Evolutionary conservation across 805 yeast genomes (phyloP), one percentile per base, ranked within the genome.

Genomic region (Ogataea thermomethanolica): DNA sequence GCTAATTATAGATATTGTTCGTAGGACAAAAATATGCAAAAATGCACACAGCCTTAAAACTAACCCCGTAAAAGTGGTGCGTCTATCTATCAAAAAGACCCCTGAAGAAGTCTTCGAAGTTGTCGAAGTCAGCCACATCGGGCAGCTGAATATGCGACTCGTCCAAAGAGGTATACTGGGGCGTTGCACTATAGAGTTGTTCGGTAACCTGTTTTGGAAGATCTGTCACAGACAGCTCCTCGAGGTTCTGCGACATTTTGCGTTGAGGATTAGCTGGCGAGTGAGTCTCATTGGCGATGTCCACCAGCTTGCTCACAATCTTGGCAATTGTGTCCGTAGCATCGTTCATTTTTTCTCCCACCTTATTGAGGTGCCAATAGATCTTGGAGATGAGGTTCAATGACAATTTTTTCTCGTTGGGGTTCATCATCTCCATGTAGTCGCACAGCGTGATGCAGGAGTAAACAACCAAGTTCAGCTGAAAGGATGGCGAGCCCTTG

Each of bases 301-400:
- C 78, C 21, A 76, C 74, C 21, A 78, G 56, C 21, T 71, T 66
- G 48, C 70, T 71, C 34, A 78, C 71, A 34, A 78, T 73, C 37
- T 69, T 69, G 2, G 81, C 81, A 27, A 78, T 78, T 5, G 79
- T 75, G 41, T 74, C 79, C 0, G 81, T 76, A 3, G 79, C 79
- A 52, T 77, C 82, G 47, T 75, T 76, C 50, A 68, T 66, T 41
- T 69, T 69, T 43, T 75, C 79, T 2, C 82, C 82, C 44, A 75
- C 70, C 22, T 74, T 69, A 44, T 73, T 76, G 45, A 78, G 56
- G 46, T 74, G 78, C 82, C 82, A 78, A 45, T 77, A 78, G 7
- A 74, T 69, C 39, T 66, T 66, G 0, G 81, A 69, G 31, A 79
- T 74, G 8, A 75, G 52, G 45, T 64, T 73, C 31, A 78, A 49